Conservation (phyloP, 2,329 filamentous ascomycete genomes). For the Monosporascus sp. region DNA sequence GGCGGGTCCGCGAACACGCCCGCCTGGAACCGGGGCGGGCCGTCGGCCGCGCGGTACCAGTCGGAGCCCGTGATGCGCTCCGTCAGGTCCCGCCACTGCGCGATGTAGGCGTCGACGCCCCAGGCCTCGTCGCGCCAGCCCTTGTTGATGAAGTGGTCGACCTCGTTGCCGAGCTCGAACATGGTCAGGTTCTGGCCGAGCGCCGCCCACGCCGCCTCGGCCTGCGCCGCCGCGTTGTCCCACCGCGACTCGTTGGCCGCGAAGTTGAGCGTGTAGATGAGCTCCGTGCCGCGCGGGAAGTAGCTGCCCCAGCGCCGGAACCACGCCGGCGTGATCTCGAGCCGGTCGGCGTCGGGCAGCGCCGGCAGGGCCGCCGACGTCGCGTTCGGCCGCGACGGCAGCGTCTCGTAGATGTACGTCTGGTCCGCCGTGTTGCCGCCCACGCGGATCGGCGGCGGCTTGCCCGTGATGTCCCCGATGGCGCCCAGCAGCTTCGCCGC, state of each 20-base stretch:
- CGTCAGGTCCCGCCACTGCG: constrained; percentile 28
- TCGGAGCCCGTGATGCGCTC: constrained; percentile 22
- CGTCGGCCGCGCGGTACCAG: constrained; percentile 23
- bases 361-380: constrained; percentile 22
- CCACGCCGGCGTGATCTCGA: constrained; percentile 29
- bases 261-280: constrained; percentile 30
- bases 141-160: constrained; percentile 31
- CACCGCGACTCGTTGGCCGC: constrained; percentile 25
- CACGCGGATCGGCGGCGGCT: constrained; percentile 26
- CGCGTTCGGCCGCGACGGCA: constrained; percentile 22
- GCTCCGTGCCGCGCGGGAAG: constrained; percentile 25
- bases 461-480: constrained; percentile 25
- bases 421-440: constrained; percentile 31
- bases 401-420: constrained; percentile 24
- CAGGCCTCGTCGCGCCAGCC: constrained; percentile 25
- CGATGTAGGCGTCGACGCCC: constrained; percentile 24
- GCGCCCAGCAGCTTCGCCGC: constrained; percentile 19
- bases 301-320: constrained; percentile 26
- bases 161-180: constrained; percentile 32
- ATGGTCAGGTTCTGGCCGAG: constrained; percentile 23
- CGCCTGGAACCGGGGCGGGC: constrained; percentile 25
- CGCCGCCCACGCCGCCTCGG: constrained; percentile 22
- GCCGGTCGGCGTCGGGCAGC: constrained; percentile 15
- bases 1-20: constrained; percentile 31
- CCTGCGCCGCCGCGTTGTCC: constrained; percentile 23